Base-by-base conservation (phyloP, 176 grass and related monocot species). In the Oryza glaberrima region DNA sequence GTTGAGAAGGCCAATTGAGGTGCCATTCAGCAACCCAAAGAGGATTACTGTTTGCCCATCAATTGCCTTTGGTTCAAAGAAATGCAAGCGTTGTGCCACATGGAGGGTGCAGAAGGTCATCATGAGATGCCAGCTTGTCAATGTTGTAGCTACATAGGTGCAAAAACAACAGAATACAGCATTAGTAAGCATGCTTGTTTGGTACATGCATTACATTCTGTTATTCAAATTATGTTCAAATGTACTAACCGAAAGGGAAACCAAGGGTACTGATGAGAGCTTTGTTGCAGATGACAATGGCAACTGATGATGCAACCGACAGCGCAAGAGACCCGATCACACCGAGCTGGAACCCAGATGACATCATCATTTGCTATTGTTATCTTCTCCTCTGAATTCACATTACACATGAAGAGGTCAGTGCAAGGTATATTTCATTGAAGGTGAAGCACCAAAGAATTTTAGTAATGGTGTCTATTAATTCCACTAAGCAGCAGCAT, bases 121-220 rank as follows among this genome's bases (percentile, higher is more conserved):
- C 90, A 96, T 92, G 51, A 99, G 85, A 91, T 99, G 97, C 97
- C 97, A 99, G 94, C 97, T 99, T 89, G 97, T 99, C 66, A 99
- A 80, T 44, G 97, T 99, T 54, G 97, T 94, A 46, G 97, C 97
- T 99, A 86, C 79, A 80, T 60, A 74, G n/a, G 83, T 75, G 85
- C 41, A n/a, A 17, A 92, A 45, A 84, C 22, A 84, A 71, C 61
- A 70, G 67, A 76, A 47, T 35, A 75, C 4, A 77, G 15, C 36
- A 67, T 54, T 48, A 61, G 34, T 83, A 85, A 23, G 58, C 32
- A 85, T 85, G 65, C 43, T 76, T 71, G 30, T 70, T 79, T 85
- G n/a, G 44, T 70, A 11, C 49, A 89, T 71, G 64, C 71, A 77
- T 67, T 58, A 15, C n/a, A 13, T 47, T 51, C 45, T 70, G 71